phyloP scores from a whole-genome alignment of 176 grass and related monocot genomes.

The Avena atlantica region DNA sequence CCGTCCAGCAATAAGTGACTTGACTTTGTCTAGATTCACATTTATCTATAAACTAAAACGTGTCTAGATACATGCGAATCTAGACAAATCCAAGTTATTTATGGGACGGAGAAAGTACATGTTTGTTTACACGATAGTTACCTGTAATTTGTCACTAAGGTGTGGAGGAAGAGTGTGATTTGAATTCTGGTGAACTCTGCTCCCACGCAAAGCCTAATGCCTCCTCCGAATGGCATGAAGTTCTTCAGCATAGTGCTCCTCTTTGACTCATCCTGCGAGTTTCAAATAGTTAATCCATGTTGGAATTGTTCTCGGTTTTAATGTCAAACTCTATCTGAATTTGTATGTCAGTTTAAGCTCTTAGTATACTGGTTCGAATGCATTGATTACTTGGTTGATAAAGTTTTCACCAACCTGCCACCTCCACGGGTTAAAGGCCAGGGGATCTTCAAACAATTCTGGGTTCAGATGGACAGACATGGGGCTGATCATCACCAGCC shows the following conservation, averaged over 20 bases:
- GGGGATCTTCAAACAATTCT: conserved; percentile 23
- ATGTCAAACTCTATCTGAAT: too few species aligned
- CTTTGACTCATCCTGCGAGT: background rate
- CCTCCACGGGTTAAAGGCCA: conserved; percentile 34
- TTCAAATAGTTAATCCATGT: too few species aligned
- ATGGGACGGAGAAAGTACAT: too few species aligned
- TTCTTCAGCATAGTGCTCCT: conserved; percentile 1
- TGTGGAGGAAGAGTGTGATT: conserved; percentile 31
- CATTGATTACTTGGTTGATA: too few species aligned
- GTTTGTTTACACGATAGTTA: background rate
- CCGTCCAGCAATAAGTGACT: too few species aligned
- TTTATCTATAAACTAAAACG: too few species aligned
- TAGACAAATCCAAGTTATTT: too few species aligned
- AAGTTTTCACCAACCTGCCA: conserved; percentile 11
- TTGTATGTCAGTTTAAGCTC: too few species aligned
- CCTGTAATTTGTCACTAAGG: conserved; percentile 35
- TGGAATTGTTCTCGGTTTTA: too few species aligned
- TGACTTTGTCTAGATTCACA: too few species aligned
- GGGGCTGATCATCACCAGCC: conserved; percentile 39
- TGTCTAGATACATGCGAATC: too few species aligned
- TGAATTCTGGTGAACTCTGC: conserved; percentile 22
- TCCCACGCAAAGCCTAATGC: conserved; percentile 17
- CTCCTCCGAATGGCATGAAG: conserved; percentile 32
- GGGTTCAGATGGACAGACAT: conserved; percentile 31
- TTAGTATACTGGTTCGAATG: too few species aligned